Evolutionary conservation across 2,329 filamentous ascomycete genomes (phyloP), one percentile per base, ranked within the genome.

Genomic region (Pestalotiopsis fici): DNA sequence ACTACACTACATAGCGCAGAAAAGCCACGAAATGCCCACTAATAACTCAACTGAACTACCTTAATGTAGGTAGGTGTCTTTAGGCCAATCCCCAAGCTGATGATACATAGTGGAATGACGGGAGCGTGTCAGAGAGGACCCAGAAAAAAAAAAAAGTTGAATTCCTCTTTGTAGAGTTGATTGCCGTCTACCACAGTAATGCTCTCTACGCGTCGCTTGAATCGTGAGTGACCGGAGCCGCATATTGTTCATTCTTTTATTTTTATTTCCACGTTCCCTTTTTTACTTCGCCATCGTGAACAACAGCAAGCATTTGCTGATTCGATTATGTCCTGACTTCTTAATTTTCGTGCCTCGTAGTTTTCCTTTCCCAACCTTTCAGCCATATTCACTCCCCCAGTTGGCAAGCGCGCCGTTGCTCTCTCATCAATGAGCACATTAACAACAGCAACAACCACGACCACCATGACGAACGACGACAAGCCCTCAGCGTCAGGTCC

Each of bases 401-500:
- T 43, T 15, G 21, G 37, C n/a, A 13, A 9, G 39, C 18, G 43
- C 43, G 11, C n/a, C 43, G 9, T 21, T 3, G 9, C 28, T 27
- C 23, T 21, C 54, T 23, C 13, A 13, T 28, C 23, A 18, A 59
- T 59, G 55, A 35, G 55, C 15, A n/a, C 31, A 39, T n/a, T 28
- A 9, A 35, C 60, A 56, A 7, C 31, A 9, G n/a, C 60, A 56
- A 7, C 31, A 35, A 35, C 31, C 31, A 35, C 31, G 6, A 35
- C 31, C 31, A 47, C 21, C 63, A 65, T 65, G 63, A n/a, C 63
- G 12, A 59, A 59, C 27, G 63, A 35, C 25, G 27, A 57, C 63
- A 28, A 65, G 35, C 4, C 13, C 39, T 47, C 39, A 21, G 39
- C 23, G 12, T 37, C 60, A 13, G 21, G 18, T n/a, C n/a, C 55